These are phyloP conservation scores for Colletotrichum kahawae DNA, from an alignment of 2,329 filamentous ascomycete species.

Conservation along the genomic window DNA sequence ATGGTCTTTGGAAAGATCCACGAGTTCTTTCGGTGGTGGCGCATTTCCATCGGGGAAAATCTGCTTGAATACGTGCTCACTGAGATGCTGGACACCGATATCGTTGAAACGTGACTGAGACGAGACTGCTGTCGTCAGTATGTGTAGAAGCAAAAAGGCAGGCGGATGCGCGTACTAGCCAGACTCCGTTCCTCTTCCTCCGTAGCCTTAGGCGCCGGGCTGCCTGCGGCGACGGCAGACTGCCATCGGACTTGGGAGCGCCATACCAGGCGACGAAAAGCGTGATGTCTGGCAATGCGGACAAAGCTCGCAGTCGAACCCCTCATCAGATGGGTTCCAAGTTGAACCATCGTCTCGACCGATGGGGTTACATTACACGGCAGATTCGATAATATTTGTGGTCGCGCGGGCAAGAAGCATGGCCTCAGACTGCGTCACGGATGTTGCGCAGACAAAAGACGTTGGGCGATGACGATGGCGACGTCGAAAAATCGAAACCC, in stretches of 20 bases:
- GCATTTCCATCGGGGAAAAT: conserved; percentile 70
- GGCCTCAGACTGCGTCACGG: conserved; percentile 29
- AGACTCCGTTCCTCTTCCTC: conserved; percentile 33
- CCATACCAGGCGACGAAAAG: conserved; percentile 41
- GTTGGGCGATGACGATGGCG: conserved; percentile 39
- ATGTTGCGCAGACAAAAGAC: conserved; percentile 28
- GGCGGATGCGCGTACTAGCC: conserved; percentile 40
- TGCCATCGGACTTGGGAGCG: conserved; percentile 49
- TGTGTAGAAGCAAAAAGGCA: neutral
- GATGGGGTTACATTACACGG: neutral
- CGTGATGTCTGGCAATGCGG: conserved; percentile 54
- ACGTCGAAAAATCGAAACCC: conserved; percentile 9
- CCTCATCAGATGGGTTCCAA: conserved; percentile 38
- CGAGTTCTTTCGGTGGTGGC: conserved; percentile 71
- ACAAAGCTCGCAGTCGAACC: conserved; percentile 52
- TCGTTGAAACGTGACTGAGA: conserved; percentile 81
- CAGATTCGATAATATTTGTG: neutral
- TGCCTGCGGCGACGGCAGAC: conserved; percentile 35
- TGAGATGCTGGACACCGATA: conserved; percentile 93
- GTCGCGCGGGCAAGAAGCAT: neutral
- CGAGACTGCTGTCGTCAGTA: conserved; percentile 38
- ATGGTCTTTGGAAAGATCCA: conserved; percentile 83
- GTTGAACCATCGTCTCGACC: conserved; percentile 14
- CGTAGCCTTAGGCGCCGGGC: conserved; percentile 12
- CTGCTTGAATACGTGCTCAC: conserved; percentile 80